These are phyloP conservation scores for Sclerotiophoma versabilis DNA, from an alignment of 2,329 filamentous ascomycete genomes.

Conservation along the genomic window DNA sequence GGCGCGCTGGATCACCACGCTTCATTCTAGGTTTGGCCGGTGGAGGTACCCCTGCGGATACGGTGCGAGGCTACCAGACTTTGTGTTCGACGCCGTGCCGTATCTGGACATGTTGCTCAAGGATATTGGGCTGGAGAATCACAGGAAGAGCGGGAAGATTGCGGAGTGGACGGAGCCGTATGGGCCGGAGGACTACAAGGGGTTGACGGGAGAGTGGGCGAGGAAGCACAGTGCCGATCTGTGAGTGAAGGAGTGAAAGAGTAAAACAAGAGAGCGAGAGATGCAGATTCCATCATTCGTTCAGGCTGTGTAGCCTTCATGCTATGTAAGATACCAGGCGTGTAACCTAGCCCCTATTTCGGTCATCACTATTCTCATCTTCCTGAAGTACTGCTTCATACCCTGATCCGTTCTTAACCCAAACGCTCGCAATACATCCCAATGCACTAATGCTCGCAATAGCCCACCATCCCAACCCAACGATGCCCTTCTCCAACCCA, in stretches of 20 bases:
- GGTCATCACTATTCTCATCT: not conserved
- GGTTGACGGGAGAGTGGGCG: slow-evolving; percentile 62
- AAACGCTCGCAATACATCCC: slow-evolving; percentile 12
- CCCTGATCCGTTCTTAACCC: slow-evolving; percentile 9
- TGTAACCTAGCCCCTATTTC: not conserved
- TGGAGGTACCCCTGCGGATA: slow-evolving; percentile 67
- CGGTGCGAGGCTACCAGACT: slow-evolving; percentile 69
- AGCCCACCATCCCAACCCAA: slow-evolving; percentile 66
- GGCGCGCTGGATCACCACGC: slow-evolving; percentile 57
- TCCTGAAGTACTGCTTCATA: slow-evolving; percentile 1
- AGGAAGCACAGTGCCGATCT: slow-evolving; percentile 21
- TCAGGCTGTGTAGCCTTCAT: not conserved
- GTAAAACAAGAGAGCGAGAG: not conserved
- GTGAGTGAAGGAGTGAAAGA: not conserved
- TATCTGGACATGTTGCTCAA: slow-evolving; percentile 69
- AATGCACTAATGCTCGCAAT: slow-evolving; percentile 42
- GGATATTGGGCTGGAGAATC: slow-evolving; percentile 12
- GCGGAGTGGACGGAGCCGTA: slow-evolving; percentile 55
- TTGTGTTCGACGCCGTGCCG: slow-evolving; percentile 78
- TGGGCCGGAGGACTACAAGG: slow-evolving; percentile 64
- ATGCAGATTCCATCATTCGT: not conserved
- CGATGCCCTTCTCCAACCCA: slow-evolving; percentile 61
- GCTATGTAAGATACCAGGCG: not conserved
- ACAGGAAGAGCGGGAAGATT: slow-evolving; percentile 8
- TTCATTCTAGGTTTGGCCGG: slow-evolving; percentile 64